Base-by-base conservation (phyloP, 78 protist genomes). In the Trichosphaerium sp. region DNA sequence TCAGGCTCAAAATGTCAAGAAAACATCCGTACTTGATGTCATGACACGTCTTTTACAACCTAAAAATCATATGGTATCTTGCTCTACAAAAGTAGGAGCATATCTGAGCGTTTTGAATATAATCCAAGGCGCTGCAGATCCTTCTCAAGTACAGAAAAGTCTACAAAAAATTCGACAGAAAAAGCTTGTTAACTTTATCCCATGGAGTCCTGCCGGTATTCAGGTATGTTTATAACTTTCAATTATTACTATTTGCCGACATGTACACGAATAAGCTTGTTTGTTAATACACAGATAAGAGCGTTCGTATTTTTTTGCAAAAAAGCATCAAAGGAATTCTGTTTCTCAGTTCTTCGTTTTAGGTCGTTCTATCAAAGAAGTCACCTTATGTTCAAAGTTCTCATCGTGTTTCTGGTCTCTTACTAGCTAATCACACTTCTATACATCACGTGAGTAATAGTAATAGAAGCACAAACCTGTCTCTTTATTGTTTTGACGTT, bases 181-280 rank as follows among this genome's bases (percentile, higher is more conserved):
- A 12, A 75, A 83, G 48, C 74, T 89, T 29, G 96, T 87, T 25
- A 49, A 83, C 37, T 97, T 97, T 69, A 96, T 97, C 43, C 95
- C 96, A 5, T 97, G 99, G 99, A 99, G 99, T 1, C 99, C 99
- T 0, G 98, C 99, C 1, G 49, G 78, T 34, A 92, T 97, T 25
- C 99, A 96, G 75, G 88, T 74, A 1, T 62, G 73, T 3, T 48
- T 67, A 6, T 49, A 62, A 34, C n/a, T n/a, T n/a, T n/a, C n/a
- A n/a, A n/a, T n/a, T n/a, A n/a, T n/a, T n/a, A n/a, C n/a, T n/a
- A n/a, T n/a, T n/a, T n/a, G n/a, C n/a, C n/a, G n/a, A n/a, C n/a
- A n/a, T n/a, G n/a, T n/a, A n/a, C n/a, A n/a, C n/a, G n/a, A n/a
- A n/a, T n/a, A n/a, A n/a, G n/a, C n/a, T n/a, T n/a, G n/a, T n/a